A percentile compares a stretch with the other conserved stretches of the same genome.
phyloP scores from a whole-genome alignment of 768 basidiomycete genomes.

The Pulveroboletus sp. region DNA sequence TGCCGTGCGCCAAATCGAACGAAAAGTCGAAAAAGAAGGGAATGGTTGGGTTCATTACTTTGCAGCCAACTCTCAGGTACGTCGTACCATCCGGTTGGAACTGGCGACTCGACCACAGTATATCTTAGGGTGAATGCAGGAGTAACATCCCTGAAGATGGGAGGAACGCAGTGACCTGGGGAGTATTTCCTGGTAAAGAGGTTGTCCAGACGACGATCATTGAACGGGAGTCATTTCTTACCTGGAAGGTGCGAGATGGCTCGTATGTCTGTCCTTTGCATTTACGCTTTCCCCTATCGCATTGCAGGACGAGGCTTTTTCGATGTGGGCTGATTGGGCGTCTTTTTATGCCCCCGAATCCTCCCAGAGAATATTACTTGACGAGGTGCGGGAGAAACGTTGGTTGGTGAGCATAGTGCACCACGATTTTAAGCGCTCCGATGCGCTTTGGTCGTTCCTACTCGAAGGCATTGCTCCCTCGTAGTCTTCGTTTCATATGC shows the following conservation, averaged over 20 bases:
- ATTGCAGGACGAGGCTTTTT: conserved; percentile 88
- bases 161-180: conserved; percentile 97
- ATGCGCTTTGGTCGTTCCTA: conserved; percentile 84
- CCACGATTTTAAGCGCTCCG: conserved; percentile 81
- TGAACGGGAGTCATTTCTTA: conserved; percentile 87
- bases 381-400: conserved; percentile 61
- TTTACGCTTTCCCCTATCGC: background rate
- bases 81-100: conserved; percentile 10
- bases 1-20: conserved; percentile 58
- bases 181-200: conserved; percentile 95
- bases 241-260: conserved; percentile 78
- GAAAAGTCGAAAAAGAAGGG: conserved; percentile 49
- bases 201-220: conserved; percentile 96
- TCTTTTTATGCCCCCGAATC: conserved; percentile 78
- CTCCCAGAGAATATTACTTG: conserved; percentile 66
- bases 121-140: conserved; percentile 62
- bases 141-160: conserved; percentile 78
- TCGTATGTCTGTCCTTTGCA: background rate
- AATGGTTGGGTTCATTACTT: conserved; percentile 78
- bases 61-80: conserved; percentile 74
- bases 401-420: conserved; percentile 94
- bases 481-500: background rate
- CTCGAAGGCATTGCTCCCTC: conserved; percentile 32
- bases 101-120: background rate
- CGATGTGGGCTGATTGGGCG: conserved; percentile 95